Evolutionary conservation across 2,329 filamentous ascomycete species (phyloP), one percentile per base, ranked within the genome.

Genomic region (Ceratocystis papillata): DNA sequence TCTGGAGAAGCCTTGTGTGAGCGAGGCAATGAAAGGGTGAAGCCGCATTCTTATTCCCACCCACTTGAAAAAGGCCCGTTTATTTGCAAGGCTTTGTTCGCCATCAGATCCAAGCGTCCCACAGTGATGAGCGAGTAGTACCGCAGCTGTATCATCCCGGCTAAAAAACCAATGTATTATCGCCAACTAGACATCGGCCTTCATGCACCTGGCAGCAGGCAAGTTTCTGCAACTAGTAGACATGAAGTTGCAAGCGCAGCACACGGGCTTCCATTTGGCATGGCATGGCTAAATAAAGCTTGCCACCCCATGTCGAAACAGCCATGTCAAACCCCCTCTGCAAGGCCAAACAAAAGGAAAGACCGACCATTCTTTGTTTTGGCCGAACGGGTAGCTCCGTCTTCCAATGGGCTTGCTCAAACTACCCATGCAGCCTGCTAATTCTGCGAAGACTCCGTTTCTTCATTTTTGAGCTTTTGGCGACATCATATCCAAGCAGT

Each of bases 341-440:
- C 25, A 28, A 55, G 20, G 8, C 46, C 46, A 30, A 15, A 30
- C 22, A 15, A 30, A 55, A 55, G 25, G 10, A 55, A 55, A 55
- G 50, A 28, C 50, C 50, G 50, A 10, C 20, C 12, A 25, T 30
- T 22, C 50, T 55, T 55, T 8, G 25, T 55, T 55, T 25, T 55
- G 50, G 50, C 50, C 50, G 12, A 25, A 55, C 50, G 50, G 50
- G n/a, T 22, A 55, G 20, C 22, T 55, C 50, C 50, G 50, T 55
- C 50, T 55, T 55, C 50, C 50, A 55, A 55, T 55, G 22, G 25
- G 20, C 50, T 55, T 55, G 50, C 20, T 55, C 50, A 55, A 30
- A 55, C 25, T 55, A 25, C 20, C 12, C 50, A 55, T 55, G 50
- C 50, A 20, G 50, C 5, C 20, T 5, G 2, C 12, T 22, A 55